Evolutionary conservation across 257 asterid genomes (phyloP).

Genomic region (Ilex aquifolium): DNA sequence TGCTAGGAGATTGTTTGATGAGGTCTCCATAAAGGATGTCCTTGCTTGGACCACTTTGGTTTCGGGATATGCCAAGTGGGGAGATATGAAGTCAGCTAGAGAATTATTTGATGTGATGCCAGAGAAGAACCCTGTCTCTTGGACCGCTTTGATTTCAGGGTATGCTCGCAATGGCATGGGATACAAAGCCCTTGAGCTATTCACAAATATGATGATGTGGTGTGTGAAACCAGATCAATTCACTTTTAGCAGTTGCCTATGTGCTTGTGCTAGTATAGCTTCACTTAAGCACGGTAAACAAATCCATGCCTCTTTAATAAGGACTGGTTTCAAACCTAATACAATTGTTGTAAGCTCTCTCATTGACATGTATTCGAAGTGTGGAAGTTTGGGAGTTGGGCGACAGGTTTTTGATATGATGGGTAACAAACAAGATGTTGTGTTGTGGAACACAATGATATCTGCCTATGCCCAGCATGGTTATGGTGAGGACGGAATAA

Average conservation of each 20-base stretch:
- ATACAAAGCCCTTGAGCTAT: background rate
- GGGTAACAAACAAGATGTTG: background rate
- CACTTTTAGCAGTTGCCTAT: background rate
- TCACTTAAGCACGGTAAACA: background rate
- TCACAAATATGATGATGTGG: background rate
- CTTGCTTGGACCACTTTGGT: background rate
- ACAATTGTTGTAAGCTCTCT: background rate
- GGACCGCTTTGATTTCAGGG: background rate
- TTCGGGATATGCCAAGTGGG: background rate
- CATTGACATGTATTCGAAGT: background rate
- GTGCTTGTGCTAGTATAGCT: background rate
- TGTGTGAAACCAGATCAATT: background rate
- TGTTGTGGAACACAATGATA: background rate
- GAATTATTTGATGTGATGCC: background rate
- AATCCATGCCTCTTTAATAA: background rate
- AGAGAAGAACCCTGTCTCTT: background rate
- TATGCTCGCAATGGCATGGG: background rate
- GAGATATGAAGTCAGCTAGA: background rate
- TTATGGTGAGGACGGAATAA: background rate
- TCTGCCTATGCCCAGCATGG: background rate
- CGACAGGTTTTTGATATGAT: background rate
- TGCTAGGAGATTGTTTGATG: background rate
- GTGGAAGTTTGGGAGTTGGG: background rate
- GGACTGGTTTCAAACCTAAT: background rate
- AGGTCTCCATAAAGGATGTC: background rate